A percentile compares a stretch with the other conserved stretches of the same genome.
Conservation (phyloP, 139 green algal genomes). For the Raphidocelis subcapitata region DNA sequence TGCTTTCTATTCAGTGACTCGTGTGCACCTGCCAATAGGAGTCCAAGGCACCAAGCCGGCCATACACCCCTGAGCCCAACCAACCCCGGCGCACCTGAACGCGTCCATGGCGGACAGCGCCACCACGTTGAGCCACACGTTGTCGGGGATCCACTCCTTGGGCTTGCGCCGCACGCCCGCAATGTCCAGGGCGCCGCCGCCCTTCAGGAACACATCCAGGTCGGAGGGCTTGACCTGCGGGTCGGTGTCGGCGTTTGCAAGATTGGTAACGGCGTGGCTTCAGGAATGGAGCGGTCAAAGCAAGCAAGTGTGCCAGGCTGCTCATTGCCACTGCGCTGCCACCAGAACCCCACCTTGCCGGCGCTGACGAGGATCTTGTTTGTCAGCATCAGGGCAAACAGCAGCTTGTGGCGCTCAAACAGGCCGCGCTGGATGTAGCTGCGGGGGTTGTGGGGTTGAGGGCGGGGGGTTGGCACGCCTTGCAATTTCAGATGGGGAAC, state of each 20-base stretch:
- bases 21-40: too few species aligned
- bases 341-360: slow-evolving; percentile 45
- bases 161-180: slow-evolving; percentile 82
- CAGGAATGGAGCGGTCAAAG: too few species aligned
- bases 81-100: slow-evolving; percentile 68
- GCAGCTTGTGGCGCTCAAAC: slow-evolving; percentile 96
- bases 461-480: not conserved
- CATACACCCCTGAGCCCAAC: slow-evolving; percentile 55
- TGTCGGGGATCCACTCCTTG: slow-evolving; percentile 93
- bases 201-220: slow-evolving; percentile 89
- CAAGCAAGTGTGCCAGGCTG: too few species aligned
- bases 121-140: slow-evolving; percentile 84
- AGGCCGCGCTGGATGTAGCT: slow-evolving; percentile 81
- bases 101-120: slow-evolving; percentile 76
- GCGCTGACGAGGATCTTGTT: slow-evolving; percentile 77
- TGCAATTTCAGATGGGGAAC: not conserved
- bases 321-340: too few species aligned
- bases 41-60: too few species aligned
- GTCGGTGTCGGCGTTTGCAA: not conserved
- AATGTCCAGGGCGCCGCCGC: slow-evolving; percentile 84
- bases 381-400: slow-evolving; percentile 93
- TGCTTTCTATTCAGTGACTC: too few species aligned
- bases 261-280: too few species aligned
- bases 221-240: slow-evolving; percentile 47
- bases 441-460: not conserved